Conservation (phyloP, 2,329 filamentous ascomycete genomes). For the Colletotrichum tanaceti region DNA sequence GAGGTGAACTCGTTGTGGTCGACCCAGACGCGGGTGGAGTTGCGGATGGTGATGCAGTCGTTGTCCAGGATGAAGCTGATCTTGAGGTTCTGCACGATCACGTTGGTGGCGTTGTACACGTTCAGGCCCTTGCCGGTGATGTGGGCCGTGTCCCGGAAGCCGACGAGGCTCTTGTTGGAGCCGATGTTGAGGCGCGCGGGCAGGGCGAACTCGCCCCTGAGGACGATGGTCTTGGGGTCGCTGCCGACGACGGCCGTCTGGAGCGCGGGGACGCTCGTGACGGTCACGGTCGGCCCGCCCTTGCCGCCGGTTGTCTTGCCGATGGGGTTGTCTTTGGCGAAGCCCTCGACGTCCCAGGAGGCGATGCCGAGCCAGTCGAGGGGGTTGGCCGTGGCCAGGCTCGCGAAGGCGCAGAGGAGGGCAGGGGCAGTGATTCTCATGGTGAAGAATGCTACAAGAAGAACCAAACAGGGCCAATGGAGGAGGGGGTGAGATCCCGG, state of each 20-base stretch:
- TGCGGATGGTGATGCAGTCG: conserved; percentile 58
- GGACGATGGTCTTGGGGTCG: conserved; percentile 56
- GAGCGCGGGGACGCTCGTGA: conserved; percentile 56
- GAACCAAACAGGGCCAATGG: neutral
- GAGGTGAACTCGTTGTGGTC: conserved; percentile 61
- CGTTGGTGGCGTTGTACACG: conserved; percentile 51
- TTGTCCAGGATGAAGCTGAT: conserved; percentile 52
- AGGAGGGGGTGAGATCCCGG: neutral
- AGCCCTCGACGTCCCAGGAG: conserved; percentile 44
- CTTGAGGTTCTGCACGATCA: conserved; percentile 55
- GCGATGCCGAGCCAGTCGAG: conserved; percentile 44
- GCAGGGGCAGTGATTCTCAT: conserved; percentile 35
- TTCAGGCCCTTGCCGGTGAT: conserved; percentile 53
- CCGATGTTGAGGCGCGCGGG: conserved; percentile 56
- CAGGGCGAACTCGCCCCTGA: conserved; percentile 56
- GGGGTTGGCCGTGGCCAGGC: conserved; percentile 26
- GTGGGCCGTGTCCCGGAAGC: conserved; percentile 50
- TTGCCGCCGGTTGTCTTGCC: conserved; percentile 54
- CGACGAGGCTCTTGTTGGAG: conserved; percentile 58
- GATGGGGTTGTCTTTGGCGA: conserved; percentile 50
- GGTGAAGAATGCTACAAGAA: neutral
- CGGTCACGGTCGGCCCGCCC: conserved; percentile 60
- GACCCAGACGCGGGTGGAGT: conserved; percentile 59
- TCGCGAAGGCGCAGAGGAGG: conserved; percentile 18
- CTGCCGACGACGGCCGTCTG: conserved; percentile 57